These are phyloP conservation scores for Fusarium lyarnte DNA, from an alignment of 2,329 filamentous ascomycete genomes.

Conservation along the genomic window DNA sequence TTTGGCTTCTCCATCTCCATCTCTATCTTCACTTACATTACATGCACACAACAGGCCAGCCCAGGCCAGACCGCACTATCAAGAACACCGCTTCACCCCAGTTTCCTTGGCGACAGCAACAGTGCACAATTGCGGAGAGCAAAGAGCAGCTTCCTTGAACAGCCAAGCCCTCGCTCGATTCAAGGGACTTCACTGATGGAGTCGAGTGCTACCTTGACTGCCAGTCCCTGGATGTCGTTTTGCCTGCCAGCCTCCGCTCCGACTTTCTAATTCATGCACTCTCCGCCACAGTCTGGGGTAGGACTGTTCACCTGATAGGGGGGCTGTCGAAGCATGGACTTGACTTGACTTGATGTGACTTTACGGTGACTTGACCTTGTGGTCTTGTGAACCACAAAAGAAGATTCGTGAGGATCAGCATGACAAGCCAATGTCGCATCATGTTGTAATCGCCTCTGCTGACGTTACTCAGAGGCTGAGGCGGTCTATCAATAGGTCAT, in stretches of 20 bases:
- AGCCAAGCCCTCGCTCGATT: conserved; percentile 14
- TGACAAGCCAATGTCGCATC: neutral
- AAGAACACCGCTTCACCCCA: conserved; percentile 17
- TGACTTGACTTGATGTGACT: neutral
- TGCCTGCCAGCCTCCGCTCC: conserved; percentile 15
- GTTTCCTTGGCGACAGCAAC: conserved; percentile 24
- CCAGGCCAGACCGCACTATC: conserved; percentile 1
- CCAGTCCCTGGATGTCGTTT: neutral
- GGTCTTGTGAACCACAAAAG: neutral
- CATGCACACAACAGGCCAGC: neutral
- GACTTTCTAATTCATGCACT: conserved; percentile 8
- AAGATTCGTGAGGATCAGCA: neutral
- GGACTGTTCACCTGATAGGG: conserved; percentile 16
- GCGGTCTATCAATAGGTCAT: conserved; percentile 15
- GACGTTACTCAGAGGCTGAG: conserved; percentile 24
- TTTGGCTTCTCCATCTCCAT: conserved; percentile 1
- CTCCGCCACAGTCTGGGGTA: conserved; percentile 31
- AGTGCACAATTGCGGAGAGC: conserved; percentile 32
- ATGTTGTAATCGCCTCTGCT: conserved; percentile 2
- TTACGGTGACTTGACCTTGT: neutral
- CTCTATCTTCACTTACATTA: neutral
- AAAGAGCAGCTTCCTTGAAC: neutral
- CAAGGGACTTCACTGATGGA: conserved; percentile 18
- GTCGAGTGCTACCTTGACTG: conserved; percentile 6
- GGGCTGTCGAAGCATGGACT: conserved; percentile 14